Percentiles rank a stretch among this genome's conserved stretches.
Evolutionary conservation across 176 grass and related monocot genomes (phyloP).

Genomic region (Thinopyrum elongatum): DNA sequence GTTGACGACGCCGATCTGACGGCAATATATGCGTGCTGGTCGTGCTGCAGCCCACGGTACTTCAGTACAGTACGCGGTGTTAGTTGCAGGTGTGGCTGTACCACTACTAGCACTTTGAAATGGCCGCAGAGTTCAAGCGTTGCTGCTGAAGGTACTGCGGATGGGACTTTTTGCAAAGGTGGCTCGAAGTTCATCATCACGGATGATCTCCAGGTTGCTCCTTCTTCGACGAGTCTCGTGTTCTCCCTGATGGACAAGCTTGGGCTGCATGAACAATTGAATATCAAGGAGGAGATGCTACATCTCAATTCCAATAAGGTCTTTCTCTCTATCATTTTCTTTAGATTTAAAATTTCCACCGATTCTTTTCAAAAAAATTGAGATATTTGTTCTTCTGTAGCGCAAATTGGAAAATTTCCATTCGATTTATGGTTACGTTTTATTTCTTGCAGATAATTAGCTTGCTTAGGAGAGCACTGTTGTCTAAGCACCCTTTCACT

Average conservation of each 20-base stretch:
- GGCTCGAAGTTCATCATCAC: neutral
- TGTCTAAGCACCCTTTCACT: neutral
- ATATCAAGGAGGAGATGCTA: neutral
- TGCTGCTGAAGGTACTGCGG: neutral
- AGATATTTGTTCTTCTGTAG: neutral
- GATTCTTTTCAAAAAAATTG: too few relatives aligned
- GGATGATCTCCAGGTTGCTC: neutral
- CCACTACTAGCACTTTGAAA: neutral
- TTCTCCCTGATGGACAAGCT: neutral
- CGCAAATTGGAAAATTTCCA: neutral
- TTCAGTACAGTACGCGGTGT: neutral
- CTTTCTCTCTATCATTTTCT: neutral
- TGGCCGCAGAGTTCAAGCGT: neutral
- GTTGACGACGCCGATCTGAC: neutral
- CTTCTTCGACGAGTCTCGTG: neutral
- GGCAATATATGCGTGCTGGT: neutral
- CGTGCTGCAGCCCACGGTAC: too few relatives aligned
- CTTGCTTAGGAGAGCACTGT: neutral
- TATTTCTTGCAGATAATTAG: neutral
- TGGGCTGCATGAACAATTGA: neutral
- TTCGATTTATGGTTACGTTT: rapidly evolving
- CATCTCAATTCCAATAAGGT: neutral
- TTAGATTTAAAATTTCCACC: too few relatives aligned
- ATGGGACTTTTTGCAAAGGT: neutral
- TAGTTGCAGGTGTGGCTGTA: neutral